phyloP scores from a whole-genome alignment of 495 filamentous ascomycete genomes.

The Pyrenula aspistea region DNA sequence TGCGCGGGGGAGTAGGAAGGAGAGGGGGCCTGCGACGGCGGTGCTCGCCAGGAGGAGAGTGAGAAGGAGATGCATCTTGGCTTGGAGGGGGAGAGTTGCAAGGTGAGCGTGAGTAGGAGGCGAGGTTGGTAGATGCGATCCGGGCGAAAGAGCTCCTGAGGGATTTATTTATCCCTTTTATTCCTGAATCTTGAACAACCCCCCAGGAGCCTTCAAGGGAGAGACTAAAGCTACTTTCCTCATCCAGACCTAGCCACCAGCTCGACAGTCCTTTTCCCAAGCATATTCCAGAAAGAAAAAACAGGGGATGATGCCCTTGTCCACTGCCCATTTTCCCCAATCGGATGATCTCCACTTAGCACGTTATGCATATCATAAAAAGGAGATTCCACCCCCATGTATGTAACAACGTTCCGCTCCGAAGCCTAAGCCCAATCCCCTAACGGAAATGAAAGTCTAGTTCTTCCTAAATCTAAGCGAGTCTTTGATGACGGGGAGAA shows the following conservation, averaged over 20 bases:
- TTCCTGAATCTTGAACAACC: too few species aligned
- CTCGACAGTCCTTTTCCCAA: not conserved
- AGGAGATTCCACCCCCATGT: too few species aligned
- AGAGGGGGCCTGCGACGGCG: constrained; percentile 7
- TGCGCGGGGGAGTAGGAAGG: constrained; percentile 14
- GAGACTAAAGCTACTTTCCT: not conserved
- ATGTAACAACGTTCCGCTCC: not conserved
- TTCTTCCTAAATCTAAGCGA: not conserved
- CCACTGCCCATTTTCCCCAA: too few species aligned
- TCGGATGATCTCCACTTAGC: not conserved
- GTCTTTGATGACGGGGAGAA: not conserved
- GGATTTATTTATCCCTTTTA: too few species aligned
- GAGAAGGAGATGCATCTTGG: not conserved
- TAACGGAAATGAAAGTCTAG: not conserved
- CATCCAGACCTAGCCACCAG: not conserved
- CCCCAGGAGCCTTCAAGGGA: too few species aligned
- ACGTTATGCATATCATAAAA: too few species aligned
- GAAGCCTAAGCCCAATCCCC: not conserved
- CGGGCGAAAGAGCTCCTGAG: too few species aligned
- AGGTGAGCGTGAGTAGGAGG: not conserved
- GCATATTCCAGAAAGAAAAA: too few species aligned
- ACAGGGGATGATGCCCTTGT: too few species aligned
- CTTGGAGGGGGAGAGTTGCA: not conserved
- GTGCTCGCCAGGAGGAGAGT: not conserved
- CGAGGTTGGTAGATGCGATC: too few species aligned